These are phyloP conservation scores for Epichloe uncinata DNA, from an alignment of 2,329 filamentous ascomycete genomes.

Conservation along the genomic window DNA sequence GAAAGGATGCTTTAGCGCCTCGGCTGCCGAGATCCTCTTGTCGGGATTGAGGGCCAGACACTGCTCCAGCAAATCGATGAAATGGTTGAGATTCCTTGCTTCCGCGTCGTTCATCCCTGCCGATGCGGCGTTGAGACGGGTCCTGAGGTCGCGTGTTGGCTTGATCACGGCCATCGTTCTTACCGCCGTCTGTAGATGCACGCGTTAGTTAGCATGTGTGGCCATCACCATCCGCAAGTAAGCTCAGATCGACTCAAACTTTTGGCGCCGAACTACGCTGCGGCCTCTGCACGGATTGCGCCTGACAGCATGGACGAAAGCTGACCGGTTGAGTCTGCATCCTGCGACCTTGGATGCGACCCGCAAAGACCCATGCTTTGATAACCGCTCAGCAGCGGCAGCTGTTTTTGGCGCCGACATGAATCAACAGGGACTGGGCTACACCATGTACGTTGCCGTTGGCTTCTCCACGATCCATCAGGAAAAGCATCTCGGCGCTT, in stretches of 20 bases:
- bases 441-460: neutral
- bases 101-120: constrained; percentile 62
- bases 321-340: neutral
- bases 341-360: constrained; percentile 4
- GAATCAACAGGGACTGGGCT: neutral
- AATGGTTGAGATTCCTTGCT: constrained; percentile 64
- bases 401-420: neutral
- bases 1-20: constrained; percentile 84
- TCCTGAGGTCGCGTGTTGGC: constrained; percentile 69
- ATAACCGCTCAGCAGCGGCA: neutral
- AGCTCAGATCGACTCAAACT: neutral
- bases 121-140: constrained; percentile 61
- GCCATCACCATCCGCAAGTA: neutral
- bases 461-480: neutral
- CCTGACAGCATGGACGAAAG: neutral
- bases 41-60: constrained; percentile 86
- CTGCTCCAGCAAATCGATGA: constrained; percentile 77
- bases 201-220: neutral
- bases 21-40: constrained; percentile 73
- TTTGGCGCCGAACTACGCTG: constrained; percentile 4
- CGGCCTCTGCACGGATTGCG: neutral
- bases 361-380: neutral
- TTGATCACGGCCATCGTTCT: constrained; percentile 58
- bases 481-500: neutral
- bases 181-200: constrained; percentile 42